These are phyloP conservation scores for Fusarium neocosmosporiellum DNA, from an alignment of 2,329 filamentous ascomycete genomes.

Conservation along the genomic window DNA sequence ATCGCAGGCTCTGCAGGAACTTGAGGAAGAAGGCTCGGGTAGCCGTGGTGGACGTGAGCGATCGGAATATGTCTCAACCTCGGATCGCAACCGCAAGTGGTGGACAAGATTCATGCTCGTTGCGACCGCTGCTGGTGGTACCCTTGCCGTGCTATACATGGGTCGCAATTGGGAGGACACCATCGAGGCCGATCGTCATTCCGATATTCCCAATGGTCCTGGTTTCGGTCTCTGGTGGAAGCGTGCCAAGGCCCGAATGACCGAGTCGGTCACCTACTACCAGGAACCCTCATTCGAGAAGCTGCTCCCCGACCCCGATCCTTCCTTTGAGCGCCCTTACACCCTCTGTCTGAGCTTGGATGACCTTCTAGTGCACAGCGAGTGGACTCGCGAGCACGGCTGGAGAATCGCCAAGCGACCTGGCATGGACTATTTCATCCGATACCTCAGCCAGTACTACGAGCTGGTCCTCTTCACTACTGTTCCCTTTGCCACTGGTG, in stretches of 20 bases:
- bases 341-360: slow-evolving; percentile 93
- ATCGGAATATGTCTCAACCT: slow-evolving; percentile 87
- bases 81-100: slow-evolving; percentile 82
- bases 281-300: slow-evolving; percentile 96
- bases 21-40: slow-evolving; percentile 50
- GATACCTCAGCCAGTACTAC: slow-evolving; percentile 97
- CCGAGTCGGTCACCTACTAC: slow-evolving; percentile 87
- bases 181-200: slow-evolving; percentile 76
- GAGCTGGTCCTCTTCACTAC: slow-evolving; percentile 96
- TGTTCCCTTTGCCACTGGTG: slow-evolving; percentile 84
- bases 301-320: slow-evolving; percentile 85
- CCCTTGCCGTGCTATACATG: slow-evolving; percentile 76
- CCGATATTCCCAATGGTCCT: slow-evolving; percentile 85
- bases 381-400: slow-evolving; percentile 93
- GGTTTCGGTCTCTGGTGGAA: slow-evolving; percentile 79
- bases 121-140: slow-evolving; percentile 64
- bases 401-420: slow-evolving; percentile 96
- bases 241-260: slow-evolving; percentile 79
- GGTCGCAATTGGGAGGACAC: slow-evolving; percentile 90
- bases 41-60: slow-evolving; percentile 58
- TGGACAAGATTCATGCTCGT: slow-evolving; percentile 81
- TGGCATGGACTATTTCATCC: slow-evolving; percentile 95
- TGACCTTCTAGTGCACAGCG: slow-evolving; percentile 92
- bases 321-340: slow-evolving; percentile 85
- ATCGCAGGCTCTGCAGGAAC: slow-evolving; percentile 47